phyloP scores from a whole-genome alignment of 2,329 filamentous ascomycete species.

The Fusarium phyllophilum region DNA sequence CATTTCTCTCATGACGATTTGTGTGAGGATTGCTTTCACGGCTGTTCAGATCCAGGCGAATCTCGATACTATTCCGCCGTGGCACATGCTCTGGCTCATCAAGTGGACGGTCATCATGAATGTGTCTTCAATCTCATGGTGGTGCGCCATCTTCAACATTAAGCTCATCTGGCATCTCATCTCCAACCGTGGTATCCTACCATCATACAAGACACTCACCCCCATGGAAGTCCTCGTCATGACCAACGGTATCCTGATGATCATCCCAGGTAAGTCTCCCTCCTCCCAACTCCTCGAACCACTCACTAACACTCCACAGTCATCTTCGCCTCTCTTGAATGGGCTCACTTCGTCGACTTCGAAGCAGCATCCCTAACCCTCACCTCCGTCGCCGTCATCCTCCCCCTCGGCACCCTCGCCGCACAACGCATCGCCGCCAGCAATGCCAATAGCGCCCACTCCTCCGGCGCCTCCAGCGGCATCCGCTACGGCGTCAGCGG shows the following conservation, averaged over 20 bases:
- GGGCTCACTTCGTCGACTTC: slow-evolving; percentile 54
- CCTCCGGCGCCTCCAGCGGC: slow-evolving; percentile 29
- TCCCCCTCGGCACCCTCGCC: slow-evolving; percentile 63
- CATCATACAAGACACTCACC: slow-evolving; percentile 53
- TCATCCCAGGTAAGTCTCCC: slow-evolving; percentile 59
- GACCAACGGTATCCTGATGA: slow-evolving; percentile 66
- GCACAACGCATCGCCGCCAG: slow-evolving; percentile 57
- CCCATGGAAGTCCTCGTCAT: slow-evolving; percentile 66
- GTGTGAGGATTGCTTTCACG: slow-evolving; percentile 48
- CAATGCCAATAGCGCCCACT: slow-evolving; percentile 35
- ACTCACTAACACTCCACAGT: slow-evolving; percentile 48
- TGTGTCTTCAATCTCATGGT: slow-evolving; percentile 60
- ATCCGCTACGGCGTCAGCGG: slow-evolving; percentile 25
- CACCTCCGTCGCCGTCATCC: slow-evolving; percentile 61
- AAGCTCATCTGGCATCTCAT: slow-evolving; percentile 61
- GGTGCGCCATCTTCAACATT: slow-evolving; percentile 65
- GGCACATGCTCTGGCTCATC: slow-evolving; percentile 50
- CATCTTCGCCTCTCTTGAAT: slow-evolving; percentile 62
- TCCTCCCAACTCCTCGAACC: not conserved
- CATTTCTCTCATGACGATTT: slow-evolving; percentile 48
- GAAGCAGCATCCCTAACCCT: slow-evolving; percentile 61
- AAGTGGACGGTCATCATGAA: slow-evolving; percentile 53
- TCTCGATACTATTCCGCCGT: slow-evolving; percentile 39
- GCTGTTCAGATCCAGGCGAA: slow-evolving; percentile 51
- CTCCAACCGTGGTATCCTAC: slow-evolving; percentile 59